Evolutionary conservation across 169 alveolate genomes (phyloP).

Genomic region (Theileria equi): DNA sequence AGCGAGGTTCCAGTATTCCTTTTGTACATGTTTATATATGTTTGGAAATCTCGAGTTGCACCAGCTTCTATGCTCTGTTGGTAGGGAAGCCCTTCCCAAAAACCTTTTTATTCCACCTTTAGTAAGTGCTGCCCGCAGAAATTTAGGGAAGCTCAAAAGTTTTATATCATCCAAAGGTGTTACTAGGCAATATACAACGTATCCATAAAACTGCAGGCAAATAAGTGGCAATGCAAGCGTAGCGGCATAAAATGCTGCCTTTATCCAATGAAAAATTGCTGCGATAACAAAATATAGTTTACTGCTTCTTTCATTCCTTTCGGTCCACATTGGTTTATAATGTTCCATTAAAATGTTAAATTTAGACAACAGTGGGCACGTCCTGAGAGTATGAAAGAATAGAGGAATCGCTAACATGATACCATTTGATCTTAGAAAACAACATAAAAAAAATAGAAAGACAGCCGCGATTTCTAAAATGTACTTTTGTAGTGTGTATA

Average conservation of each 20-base stretch:
- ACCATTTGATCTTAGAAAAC: constrained; percentile 68
- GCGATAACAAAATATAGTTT: background rate
- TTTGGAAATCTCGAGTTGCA: constrained; percentile 55
- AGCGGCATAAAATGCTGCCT: constrained; percentile 63
- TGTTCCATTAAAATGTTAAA: constrained; percentile 8
- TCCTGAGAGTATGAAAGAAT: constrained; percentile 55
- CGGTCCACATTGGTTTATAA: background rate
- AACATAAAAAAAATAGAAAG: constrained; percentile 16
- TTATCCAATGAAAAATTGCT: constrained; percentile 55
- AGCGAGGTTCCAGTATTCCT: constrained; percentile 67
- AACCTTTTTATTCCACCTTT: no score
- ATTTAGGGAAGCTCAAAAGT: constrained; percentile 31
- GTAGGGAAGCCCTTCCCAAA: no score
- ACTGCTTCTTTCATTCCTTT: background rate
- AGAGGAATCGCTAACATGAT: constrained; percentile 68
- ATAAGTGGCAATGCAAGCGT: constrained; percentile 60
- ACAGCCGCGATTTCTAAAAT: constrained; percentile 18
- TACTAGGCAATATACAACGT: constrained; percentile 57
- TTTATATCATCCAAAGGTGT: constrained; percentile 17
- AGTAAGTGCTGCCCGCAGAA: constrained; percentile 27
- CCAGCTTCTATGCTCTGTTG: constrained; percentile 73
- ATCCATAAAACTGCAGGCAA: constrained; percentile 63
- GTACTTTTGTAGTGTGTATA: background rate
- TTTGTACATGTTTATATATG: constrained; percentile 65
- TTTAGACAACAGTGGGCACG: constrained; percentile 43